Percentiles rank a stretch among this genome's conserved stretches.
These are phyloP conservation scores for Cyclotella baltica DNA, from an alignment of 108 stramenopile genomes.

Conservation along the genomic window DNA sequence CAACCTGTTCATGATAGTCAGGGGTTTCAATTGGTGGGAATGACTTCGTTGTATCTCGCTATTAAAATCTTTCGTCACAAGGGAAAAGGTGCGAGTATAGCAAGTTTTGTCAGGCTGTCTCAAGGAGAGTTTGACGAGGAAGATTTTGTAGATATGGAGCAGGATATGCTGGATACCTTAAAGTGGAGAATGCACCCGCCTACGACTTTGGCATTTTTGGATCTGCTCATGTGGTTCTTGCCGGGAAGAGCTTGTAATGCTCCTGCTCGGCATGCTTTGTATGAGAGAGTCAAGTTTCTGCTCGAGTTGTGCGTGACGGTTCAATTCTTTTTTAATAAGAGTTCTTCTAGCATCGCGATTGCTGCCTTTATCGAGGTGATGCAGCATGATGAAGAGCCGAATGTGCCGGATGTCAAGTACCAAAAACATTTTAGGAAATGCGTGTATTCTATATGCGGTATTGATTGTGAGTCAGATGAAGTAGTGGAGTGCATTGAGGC, in stretches of 20 bases:
- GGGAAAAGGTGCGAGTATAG: conserved; percentile 43
- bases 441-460: conserved; percentile 24
- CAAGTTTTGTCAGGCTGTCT: conserved; percentile 69
- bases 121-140: conserved; percentile 67
- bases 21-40: conserved; percentile 70
- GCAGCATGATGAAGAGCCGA: conserved; percentile 37
- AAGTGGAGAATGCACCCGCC: conserved; percentile 82
- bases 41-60: conserved; percentile 81
- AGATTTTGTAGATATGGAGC: conserved; percentile 77
- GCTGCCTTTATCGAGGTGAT: conserved; percentile 42
- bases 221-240: conserved; percentile 21
- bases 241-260: conserved; percentile 29
- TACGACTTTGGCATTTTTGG: conserved; percentile 68
- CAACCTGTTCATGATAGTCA: conserved; percentile 43
- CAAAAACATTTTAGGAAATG: conserved; percentile 28
- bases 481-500: conserved; percentile 30
- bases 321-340: conserved; percentile 34
- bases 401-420: conserved; percentile 19
- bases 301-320: conserved; percentile 38
- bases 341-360: conserved; percentile 32
- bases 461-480: conserved; percentile 28
- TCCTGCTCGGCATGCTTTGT: conserved; percentile 27
- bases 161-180: conserved; percentile 59
- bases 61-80: conserved; percentile 67
- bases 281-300: conserved; percentile 40